Conservation (phyloP, 495 filamentous ascomycete species). For the Podospora comata region DNA sequence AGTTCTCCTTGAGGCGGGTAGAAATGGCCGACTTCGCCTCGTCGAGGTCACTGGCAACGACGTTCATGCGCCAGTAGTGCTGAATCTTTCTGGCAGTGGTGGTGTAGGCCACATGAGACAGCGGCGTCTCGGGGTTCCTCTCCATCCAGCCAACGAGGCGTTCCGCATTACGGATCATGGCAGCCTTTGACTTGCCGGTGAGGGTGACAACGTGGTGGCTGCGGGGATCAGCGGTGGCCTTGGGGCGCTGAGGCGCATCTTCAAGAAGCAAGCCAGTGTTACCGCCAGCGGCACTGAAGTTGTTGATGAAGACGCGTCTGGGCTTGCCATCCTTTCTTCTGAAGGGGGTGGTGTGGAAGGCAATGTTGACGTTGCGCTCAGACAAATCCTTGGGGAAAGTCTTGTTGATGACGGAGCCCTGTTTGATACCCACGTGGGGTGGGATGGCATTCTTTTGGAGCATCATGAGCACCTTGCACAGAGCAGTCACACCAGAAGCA, state of each 20-base stretch:
- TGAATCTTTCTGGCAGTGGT: conserved; percentile 84
- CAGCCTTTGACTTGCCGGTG: conserved; percentile 56
- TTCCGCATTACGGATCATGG: conserved; percentile 53
- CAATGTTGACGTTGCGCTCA: conserved; percentile 70
- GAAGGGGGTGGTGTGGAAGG: conserved; percentile 59
- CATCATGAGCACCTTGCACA: conserved; percentile 88
- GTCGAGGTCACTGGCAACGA: conserved; percentile 51
- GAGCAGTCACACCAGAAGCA: conserved; percentile 75
- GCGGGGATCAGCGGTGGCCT: conserved; percentile 45
- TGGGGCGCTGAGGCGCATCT: conserved; percentile 43
- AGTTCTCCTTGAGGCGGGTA: conserved; percentile 45
- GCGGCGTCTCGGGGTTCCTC: conserved; percentile 46
- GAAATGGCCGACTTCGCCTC: conserved; percentile 43
- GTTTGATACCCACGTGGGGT: conserved; percentile 86
- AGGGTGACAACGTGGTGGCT: conserved; percentile 53
- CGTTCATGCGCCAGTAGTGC: conserved; percentile 67
- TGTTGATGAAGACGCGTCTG: conserved; percentile 64
- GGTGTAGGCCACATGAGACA: conserved; percentile 68
- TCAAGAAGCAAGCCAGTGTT: conserved; percentile 64
- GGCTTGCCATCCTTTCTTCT: conserved; percentile 57
- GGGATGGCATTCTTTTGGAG: conserved; percentile 78
- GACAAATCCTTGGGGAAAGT: conserved; percentile 72
- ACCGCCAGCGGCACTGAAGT: conserved; percentile 67
- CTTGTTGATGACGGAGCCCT: conserved; percentile 63
- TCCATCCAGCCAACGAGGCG: conserved; percentile 53